phyloP scores from a whole-genome alignment of 116 monocot species.

The Papilionanthe hybrid region DNA sequence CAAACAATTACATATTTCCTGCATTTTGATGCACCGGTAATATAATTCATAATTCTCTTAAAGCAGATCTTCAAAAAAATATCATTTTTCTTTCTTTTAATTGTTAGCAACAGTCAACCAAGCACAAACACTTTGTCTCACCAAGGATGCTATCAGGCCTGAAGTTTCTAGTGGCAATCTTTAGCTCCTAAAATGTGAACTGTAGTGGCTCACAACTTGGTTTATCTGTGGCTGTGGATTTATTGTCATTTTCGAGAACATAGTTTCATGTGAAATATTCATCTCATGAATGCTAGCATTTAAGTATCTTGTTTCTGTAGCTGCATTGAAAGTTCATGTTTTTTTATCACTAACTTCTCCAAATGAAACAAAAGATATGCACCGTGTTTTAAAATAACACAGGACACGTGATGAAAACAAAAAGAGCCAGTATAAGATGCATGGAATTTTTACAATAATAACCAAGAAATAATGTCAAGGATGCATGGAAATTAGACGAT shows the following conservation, averaged over 20 bases:
- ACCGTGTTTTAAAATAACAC: background rate
- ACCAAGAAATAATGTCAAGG: background rate
- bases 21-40: background rate
- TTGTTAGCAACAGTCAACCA: background rate
- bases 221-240: slow-evolving; percentile 25
- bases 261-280: slow-evolving; percentile 25
- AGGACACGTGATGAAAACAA: background rate
- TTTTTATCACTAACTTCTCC: background rate
- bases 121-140: slow-evolving; percentile 1
- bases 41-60: background rate
- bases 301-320: slow-evolving; percentile 62
- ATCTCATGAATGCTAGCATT: slow-evolving; percentile 75
- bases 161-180: slow-evolving; percentile 16
- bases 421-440: background rate
- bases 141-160: slow-evolving; percentile 19
- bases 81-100: background rate
- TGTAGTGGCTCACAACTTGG: slow-evolving; percentile 32
- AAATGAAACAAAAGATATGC: background rate
- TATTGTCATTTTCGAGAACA: slow-evolving; percentile 25
- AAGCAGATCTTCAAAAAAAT: background rate
- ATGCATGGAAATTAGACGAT: background rate
- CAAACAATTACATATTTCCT: background rate
- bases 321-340: slow-evolving; percentile 18
- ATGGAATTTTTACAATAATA: background rate
- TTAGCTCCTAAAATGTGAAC: slow-evolving; percentile 13